Evolutionary conservation across 129 eudicot species (phyloP).

Genomic region (Flaveria brownii): DNA sequence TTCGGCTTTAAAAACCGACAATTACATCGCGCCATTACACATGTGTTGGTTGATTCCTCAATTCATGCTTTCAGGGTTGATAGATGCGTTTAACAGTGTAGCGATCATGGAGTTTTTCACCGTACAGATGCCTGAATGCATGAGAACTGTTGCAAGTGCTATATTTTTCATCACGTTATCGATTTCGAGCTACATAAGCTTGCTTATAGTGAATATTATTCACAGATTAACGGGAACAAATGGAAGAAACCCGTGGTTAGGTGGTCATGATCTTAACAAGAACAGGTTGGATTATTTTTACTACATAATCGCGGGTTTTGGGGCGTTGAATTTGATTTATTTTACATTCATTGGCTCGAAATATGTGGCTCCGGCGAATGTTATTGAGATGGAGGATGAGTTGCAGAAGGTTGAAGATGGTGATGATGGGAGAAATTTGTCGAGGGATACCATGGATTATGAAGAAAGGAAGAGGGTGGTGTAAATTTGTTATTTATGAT

Average conservation of each 20-base stretch:
- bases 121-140: conserved; percentile 55
- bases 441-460: neutral
- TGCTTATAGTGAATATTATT: conserved; percentile 49
- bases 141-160: conserved; percentile 68
- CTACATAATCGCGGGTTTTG: conserved; percentile 49
- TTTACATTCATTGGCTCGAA: conserved; percentile 50
- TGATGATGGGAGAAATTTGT: neutral
- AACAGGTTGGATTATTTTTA: conserved; percentile 62
- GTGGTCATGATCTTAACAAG: conserved; percentile 68
- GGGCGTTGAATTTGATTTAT: conserved; percentile 53
- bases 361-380: conserved; percentile 35
- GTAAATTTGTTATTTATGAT: conserved; percentile 8
- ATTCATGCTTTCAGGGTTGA: conserved; percentile 54
- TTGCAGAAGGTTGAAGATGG: conserved; percentile 27
- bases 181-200: conserved; percentile 54
- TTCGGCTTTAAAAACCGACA: conserved; percentile 32
- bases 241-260: conserved; percentile 57
- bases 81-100: conserved; percentile 62
- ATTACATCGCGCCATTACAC: conserved; percentile 49
- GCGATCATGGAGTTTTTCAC: conserved; percentile 73
- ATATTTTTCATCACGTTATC: conserved; percentile 57
- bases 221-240: conserved; percentile 32
- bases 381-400: conserved; percentile 26
- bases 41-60: conserved; percentile 51
- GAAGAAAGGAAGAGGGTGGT: conserved; percentile 18